These are phyloP conservation scores for Ceratobasidium sp. DNA, from an alignment of 1,284 basidiomycete species.

Conservation along the genomic window DNA sequence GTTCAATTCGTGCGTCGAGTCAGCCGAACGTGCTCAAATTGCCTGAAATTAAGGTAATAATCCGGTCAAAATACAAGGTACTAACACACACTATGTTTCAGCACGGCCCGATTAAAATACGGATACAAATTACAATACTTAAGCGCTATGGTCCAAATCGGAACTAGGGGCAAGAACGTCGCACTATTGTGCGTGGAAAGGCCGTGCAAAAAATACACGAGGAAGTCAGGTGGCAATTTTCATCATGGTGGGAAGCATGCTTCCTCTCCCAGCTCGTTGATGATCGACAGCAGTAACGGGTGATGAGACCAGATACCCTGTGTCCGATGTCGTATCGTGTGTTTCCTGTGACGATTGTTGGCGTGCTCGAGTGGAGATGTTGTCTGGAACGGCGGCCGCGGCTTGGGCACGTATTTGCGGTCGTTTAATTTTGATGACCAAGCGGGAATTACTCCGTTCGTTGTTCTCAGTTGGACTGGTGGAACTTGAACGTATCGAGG, in stretches of 20 bases:
- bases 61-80: neutral
- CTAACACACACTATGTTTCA: conserved; percentile 6
- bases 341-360: conserved; percentile 12
- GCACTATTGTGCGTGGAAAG: neutral
- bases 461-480: neutral
- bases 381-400: neutral
- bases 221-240: conserved; percentile 20
- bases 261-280: conserved; percentile 1
- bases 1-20: neutral
- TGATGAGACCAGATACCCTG: conserved; percentile 1
- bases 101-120: conserved; percentile 2
- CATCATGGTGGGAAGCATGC: neutral
- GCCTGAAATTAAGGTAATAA: conserved; percentile 1
- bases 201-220: neutral
- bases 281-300: neutral
- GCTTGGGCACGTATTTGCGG: neutral
- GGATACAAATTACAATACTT: conserved; percentile 36
- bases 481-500: neutral
- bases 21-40: conserved; percentile 16
- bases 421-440: conserved; percentile 27
- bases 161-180: neutral
- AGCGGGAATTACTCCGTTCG: neutral
- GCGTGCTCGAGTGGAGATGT: neutral
- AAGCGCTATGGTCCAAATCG: neutral
- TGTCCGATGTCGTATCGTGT: neutral